Evolutionary conservation across 2,329 filamentous ascomycete genomes (phyloP), one percentile per base, ranked within the genome.

Genomic region (Epichloe uncinata): DNA sequence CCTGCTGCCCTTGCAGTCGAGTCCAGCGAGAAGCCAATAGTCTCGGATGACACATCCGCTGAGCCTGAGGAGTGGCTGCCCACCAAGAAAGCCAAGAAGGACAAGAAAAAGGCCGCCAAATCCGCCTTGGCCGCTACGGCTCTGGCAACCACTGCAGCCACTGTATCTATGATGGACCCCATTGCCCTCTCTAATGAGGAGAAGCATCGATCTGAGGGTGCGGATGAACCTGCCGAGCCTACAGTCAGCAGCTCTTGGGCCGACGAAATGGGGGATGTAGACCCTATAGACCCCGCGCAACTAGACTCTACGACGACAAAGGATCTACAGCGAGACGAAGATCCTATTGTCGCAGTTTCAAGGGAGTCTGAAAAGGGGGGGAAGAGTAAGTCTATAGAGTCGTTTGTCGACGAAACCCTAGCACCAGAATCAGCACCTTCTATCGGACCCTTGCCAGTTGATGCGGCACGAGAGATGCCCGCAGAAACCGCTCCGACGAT

Each of bases 311-410:
- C 13, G 5, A 16, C 18, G 42, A 18, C 5, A 12, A 22, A 41
- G 38, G 18, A 8, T 8, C 15, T n/a, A 11, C 35, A 38, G 11
- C 49, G 48, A 35, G 51, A 55, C 16, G 55, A 54, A 22, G 60
- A 62, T 35, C 59, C 55, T 51, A 64, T 64, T 4, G 56, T 63
- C 36, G 63, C 68, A 47, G 58, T 60, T 48, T 70, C 67, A 52
- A 70, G 67, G 52, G 74, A 73, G 54, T 69, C 61, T 45, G 64
- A 63, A 57, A 65, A 66, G 59, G 66, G 62, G 62, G 66, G 64
- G 56, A 58, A 64, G 51, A 42, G 16, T 8, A 52, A 44, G 41
- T 35, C 49, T 2, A 49, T 33, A 41, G n/a, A 41, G 18, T 18
- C 42, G 36, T 36, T 15, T 20, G 34, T 26, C 38, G 47, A 50